A percentile compares a stretch with the other conserved stretches of the same genome.
phyloP scores from a whole-genome alignment of 495 filamentous ascomycete genomes.

The Hyaloscypha hepaticicola region DNA sequence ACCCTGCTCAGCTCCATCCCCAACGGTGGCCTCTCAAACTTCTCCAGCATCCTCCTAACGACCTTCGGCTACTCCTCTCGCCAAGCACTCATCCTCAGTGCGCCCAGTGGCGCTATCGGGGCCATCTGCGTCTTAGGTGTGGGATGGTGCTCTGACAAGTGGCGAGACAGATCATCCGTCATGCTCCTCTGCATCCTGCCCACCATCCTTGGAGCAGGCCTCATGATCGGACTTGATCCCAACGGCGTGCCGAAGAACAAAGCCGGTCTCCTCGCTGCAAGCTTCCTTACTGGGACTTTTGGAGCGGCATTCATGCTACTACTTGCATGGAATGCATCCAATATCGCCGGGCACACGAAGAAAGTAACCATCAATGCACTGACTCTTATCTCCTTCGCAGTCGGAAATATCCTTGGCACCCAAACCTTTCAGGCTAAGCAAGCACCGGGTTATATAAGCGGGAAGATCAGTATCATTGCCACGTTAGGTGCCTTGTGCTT shows the following conservation, averaged over 20 bases:
- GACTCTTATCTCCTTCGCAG: conserved; percentile 18
- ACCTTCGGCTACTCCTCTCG: conserved; percentile 54
- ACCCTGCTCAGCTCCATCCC: conserved; percentile 25
- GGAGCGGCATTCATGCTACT: conserved; percentile 23
- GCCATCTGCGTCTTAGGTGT: conserved; percentile 56
- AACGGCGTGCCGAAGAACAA: conserved; percentile 41
- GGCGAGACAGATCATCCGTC: conserved; percentile 53
- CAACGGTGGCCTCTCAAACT: conserved; percentile 59
- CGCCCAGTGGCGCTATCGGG: conserved; percentile 64
- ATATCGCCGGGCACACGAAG: conserved; percentile 26
- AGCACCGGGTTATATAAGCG: conserved; percentile 61
- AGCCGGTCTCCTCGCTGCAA: conserved; percentile 18
- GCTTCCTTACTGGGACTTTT: conserved; percentile 23
- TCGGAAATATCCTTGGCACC: conserved; percentile 27
- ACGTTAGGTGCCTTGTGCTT: conserved; percentile 56
- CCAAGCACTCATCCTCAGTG: conserved; percentile 61
- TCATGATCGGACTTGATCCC: conserved; percentile 63
- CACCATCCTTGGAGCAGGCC: conserved; percentile 57
- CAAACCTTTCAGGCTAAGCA: conserved; percentile 27
- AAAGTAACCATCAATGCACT: conserved; percentile 26
- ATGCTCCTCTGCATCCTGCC: conserved; percentile 40
- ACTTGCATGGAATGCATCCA: conserved; percentile 26
- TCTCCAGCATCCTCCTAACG: conserved; percentile 64
- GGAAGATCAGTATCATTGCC: conserved; percentile 65
- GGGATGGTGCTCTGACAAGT: conserved; percentile 59